Evolutionary conservation across 306 rosid species (phyloP), one percentile per base, ranked within the genome.

Genomic region (Vigna unguiculata): DNA sequence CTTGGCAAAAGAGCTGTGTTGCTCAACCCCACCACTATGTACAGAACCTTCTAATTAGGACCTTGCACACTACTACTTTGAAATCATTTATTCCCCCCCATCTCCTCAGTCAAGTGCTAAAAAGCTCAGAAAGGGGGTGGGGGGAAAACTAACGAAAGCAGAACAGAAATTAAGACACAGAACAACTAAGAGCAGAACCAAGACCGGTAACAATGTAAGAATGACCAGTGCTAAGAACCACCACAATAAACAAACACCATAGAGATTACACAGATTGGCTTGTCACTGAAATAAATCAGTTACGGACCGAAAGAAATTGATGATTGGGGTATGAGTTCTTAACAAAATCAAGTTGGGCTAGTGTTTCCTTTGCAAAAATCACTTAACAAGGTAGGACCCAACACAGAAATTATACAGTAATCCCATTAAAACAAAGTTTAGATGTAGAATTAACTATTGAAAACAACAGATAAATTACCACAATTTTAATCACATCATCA

Each of bases 361-460:
- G 9, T 28, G 6, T 15, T 59, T 59, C 65, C 6, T 64, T 36
- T 64, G 70, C 32, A 38, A 20, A 40, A 6, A 40, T 41, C 12
- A 21, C 3, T 43, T 65, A 13, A 41, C 20, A 30, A 2, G 36
- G 20, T 6, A 43, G 53, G 51, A 20, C 16, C 46, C 15, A 34
- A 10, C 25, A n/a, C 34, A 8, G 25, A 19, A 6, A 5, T 66
- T 77, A 19, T 41, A 58, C 34, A 28, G 60, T 16, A 7, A 24
- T 65, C 52, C 32, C 54, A 13, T 52, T 22, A 64, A 75, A 65
- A 76, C 4, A 7, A 24, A 24, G 45, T 32, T 54, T 65, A 36
- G 17, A 53, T 38, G 20, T 67, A 43, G 9, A 68, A 46, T 25
- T 25, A 43, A 24, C 24, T 53, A 20, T 53, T 20, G 5, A 19